phyloP scores from a whole-genome alignment of 345 rosid genomes.

The Murraya koenigii region DNA sequence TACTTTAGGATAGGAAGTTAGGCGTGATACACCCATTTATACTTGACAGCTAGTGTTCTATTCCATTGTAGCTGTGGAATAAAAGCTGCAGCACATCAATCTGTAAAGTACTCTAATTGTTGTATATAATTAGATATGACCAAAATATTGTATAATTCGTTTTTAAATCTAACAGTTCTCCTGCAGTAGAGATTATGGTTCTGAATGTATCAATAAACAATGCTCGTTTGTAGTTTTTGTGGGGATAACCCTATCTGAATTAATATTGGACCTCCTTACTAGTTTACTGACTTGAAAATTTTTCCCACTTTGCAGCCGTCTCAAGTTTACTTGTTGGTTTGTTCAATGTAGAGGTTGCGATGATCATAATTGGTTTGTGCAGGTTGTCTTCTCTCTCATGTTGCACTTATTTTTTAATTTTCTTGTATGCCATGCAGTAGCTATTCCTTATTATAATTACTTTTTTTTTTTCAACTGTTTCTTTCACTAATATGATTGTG shows the following conservation, averaged over 20 bases:
- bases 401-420: neutral
- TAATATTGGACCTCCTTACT: neutral
- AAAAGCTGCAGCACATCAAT: neutral
- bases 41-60: neutral
- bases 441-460: neutral
- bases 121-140: neutral
- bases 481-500: slow-evolving; percentile 5
- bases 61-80: neutral
- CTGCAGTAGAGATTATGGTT: neutral
- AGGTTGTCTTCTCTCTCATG: slow-evolving; percentile 35
- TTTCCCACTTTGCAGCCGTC: slow-evolving; percentile 33
- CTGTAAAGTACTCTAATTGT: neutral
- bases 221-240: neutral
- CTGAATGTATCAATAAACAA: neutral
- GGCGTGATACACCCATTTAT: neutral
- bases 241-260: neutral
- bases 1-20: neutral
- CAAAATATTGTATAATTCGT: neutral
- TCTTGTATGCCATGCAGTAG: neutral
- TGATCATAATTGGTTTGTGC: slow-evolving; percentile 45
- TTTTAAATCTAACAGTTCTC: neutral
- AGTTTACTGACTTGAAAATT: neutral
- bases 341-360: slow-evolving; percentile 40
- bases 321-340: slow-evolving; percentile 25
- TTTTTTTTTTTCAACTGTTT: slow-evolving; percentile 1